Percentiles rank a stretch among this genome's conserved stretches.
These are phyloP conservation scores for Daphne laureola DNA, from an alignment of 441 rosid species.

Conservation along the genomic window DNA sequence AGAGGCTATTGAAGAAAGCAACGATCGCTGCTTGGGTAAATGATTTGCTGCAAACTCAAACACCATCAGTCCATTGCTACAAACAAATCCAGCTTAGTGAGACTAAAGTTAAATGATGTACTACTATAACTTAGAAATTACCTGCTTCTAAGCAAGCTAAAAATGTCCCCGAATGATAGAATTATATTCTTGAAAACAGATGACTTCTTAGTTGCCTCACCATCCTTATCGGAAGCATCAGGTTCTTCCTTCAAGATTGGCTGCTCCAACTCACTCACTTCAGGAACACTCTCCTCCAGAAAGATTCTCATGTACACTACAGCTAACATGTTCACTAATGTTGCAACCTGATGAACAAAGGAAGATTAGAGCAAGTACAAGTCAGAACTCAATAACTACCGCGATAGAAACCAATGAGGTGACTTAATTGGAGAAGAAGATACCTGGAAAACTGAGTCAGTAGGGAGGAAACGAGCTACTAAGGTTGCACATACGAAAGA, in stretches of 20 bases:
- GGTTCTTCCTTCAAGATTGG: constrained; percentile 41
- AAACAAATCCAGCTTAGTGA: neutral
- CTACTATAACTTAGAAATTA: constrained; percentile 7
- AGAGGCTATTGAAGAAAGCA: constrained; percentile 66
- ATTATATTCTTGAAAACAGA: constrained; percentile 29
- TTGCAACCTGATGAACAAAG: constrained; percentile 38
- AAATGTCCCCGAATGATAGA: constrained; percentile 35
- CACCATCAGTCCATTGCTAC: constrained; percentile 3
- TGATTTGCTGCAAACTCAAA: constrained; percentile 39
- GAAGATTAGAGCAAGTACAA: neutral
- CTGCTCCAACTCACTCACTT: constrained; percentile 21
- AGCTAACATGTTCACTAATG: constrained; percentile 41
- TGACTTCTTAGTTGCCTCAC: constrained; percentile 16
- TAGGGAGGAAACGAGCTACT: constrained; percentile 66
- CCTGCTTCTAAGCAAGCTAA: constrained; percentile 56
- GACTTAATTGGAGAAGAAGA: neutral
- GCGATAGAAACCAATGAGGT: neutral
- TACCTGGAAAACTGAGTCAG: constrained; percentile 54
- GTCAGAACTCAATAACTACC: neutral
- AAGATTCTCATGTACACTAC: constrained; percentile 75
- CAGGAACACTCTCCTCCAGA: constrained; percentile 38
- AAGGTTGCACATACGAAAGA: constrained; percentile 51
- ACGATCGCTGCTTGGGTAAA: constrained; percentile 64
- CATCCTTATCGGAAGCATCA: constrained; percentile 21
- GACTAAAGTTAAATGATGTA: neutral